phyloP scores from a whole-genome alignment of 108 stramenopile species.

The Bacterosira constricta region DNA sequence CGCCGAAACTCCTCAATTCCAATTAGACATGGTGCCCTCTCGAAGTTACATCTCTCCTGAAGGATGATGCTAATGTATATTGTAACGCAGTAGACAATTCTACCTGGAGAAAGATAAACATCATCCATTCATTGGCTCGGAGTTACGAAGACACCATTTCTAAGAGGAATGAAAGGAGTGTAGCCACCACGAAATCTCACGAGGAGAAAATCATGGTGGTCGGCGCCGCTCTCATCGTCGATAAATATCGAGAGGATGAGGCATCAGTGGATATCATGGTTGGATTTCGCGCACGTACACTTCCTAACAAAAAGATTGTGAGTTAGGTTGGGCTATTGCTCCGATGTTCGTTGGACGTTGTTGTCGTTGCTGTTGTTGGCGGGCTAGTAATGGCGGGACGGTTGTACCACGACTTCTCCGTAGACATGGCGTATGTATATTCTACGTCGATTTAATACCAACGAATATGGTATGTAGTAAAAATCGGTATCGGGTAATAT shows the following conservation, averaged over 20 bases:
- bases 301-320: neutral
- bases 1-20: neutral
- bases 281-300: constrained; percentile 52
- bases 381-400: too few relatives aligned
- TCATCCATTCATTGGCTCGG: too few relatives aligned
- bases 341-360: too few relatives aligned
- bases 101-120: too few relatives aligned
- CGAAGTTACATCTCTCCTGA: neutral
- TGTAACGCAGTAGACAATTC: too few relatives aligned
- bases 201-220: constrained; percentile 8
- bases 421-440: neutral
- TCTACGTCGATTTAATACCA: neutral
- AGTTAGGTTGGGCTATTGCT: too few relatives aligned
- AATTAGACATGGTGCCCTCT: neutral
- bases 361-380: too few relatives aligned
- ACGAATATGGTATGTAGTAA: neutral
- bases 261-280: constrained; percentile 48
- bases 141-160: constrained; percentile 5
- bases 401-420: neutral
- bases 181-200: constrained; percentile 21
- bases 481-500: neutral
- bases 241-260: constrained; percentile 32
- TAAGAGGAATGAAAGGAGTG: constrained; percentile 20
- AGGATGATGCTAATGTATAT: neutral
- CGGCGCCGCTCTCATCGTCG: constrained; percentile 53